Base-by-base conservation (phyloP, 2,329 filamentous ascomycete genomes). In the Beauveria sp. region DNA sequence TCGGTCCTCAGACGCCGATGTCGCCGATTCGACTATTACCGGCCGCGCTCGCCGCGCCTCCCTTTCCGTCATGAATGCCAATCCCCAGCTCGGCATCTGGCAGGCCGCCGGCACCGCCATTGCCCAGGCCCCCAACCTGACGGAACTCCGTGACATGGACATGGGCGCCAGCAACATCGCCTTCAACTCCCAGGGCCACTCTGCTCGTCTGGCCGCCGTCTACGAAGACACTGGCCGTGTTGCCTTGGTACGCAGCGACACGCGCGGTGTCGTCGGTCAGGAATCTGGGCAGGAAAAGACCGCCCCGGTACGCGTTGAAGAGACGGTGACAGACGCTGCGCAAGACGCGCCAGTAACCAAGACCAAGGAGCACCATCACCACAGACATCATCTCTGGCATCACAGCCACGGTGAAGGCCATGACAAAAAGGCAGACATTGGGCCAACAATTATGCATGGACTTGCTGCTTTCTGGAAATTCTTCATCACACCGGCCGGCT, bases 31-130 rank as follows among this genome's bases (percentile, higher is more conserved):
- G 20, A 59, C 64, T 59, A 64, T 69, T 62, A 64, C 66, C 46
- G 64, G 63, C 41, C 67, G 67, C 53, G 69, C 65, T 64, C 63
- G 69, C 7, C 62, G 66, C 40, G 69, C 68, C 12, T 70, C 69
- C 28, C 16, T 69, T 50, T 67, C 67, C 16, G 28, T 70, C 51
- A 63, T 70, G 41, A 68, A 69, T 37, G 63, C 64, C 47, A 70
- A 68, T 53, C 69, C 68, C 2, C 69, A 70, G 62, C 63, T 70
- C 46, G 69, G 69, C 59, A 66, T 69, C 60, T 70, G 69, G 69
- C 69, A 70, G 63, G 69, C 69, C 54, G 65, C 69, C 44, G 69
- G 69, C 53, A 70, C 69, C 18, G 69, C 69, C 50, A 69, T 70
- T 53, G 69, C 68, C 16, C 69, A 70, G 48, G 69, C 69, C 3